Conservation (phyloP, 73 alveolate genomes). For the Paramecium sonneborni region DNA sequence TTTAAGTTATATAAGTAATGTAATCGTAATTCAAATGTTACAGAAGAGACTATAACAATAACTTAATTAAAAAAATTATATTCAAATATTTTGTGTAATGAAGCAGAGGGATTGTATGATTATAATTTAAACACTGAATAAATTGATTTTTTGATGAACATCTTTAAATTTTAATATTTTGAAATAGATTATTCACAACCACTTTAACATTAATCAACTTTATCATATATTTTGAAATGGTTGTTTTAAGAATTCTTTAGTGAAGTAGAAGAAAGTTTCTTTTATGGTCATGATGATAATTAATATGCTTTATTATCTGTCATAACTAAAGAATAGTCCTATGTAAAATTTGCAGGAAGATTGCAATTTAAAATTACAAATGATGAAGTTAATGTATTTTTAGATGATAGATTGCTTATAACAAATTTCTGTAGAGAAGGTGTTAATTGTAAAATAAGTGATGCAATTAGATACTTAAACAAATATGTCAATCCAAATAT, state of each 20-base stretch:
- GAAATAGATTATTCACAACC: conserved; percentile 18
- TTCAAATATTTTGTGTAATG: not conserved
- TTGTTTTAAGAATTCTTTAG: not conserved
- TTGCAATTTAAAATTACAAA: not conserved
- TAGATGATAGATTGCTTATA: not conserved
- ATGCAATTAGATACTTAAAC: not conserved
- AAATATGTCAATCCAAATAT: not conserved
- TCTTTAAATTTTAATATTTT: conserved; percentile 19
- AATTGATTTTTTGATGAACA: not conserved
- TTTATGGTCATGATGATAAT: conserved; percentile 42
- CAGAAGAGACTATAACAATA: not conserved
- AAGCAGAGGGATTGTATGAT: not conserved
- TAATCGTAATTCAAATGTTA: not conserved
- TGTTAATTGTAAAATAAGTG: not conserved
- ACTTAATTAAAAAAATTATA: conserved; percentile 2
- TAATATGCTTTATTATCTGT: not conserved
- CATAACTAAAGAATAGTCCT: not conserved
- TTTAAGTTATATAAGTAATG: not conserved
- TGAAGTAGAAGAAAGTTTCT: not conserved
- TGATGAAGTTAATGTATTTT: not conserved
- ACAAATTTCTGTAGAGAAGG: not conserved
- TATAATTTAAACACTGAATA: not conserved
- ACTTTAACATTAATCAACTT: conserved; percentile 3
- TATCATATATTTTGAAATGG: not conserved
- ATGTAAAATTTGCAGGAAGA: conserved; percentile 23